These are phyloP conservation scores for Amaranthus palmeri DNA, from an alignment of 148 eudicot species.

Conservation along the genomic window DNA sequence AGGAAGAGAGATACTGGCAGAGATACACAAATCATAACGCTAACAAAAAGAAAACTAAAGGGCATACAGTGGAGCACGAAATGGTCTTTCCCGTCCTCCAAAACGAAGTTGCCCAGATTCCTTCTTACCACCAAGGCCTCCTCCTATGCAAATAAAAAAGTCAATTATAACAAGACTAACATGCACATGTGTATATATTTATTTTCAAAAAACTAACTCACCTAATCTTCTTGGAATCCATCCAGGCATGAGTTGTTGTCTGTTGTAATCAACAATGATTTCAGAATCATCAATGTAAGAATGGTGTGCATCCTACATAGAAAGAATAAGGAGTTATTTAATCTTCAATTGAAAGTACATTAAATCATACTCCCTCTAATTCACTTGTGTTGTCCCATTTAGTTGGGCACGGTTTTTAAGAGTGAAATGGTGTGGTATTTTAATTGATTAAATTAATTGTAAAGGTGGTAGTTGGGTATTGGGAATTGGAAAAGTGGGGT, in stretches of 20 bases:
- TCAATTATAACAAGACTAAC: not conserved
- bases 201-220: slow-evolving; percentile 23
- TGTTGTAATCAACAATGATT: slow-evolving; percentile 84
- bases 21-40: not conserved
- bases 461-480: too few relatives aligned
- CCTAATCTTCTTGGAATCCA: slow-evolving; percentile 99
- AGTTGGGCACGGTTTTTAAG: too few relatives aligned
- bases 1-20: not conserved
- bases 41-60: not conserved
- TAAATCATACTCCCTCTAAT: too few relatives aligned
- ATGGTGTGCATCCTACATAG: slow-evolving; percentile 83
- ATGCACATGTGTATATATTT: not conserved
- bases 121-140: slow-evolving; percentile 94
- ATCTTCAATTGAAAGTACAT: too few relatives aligned
- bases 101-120: slow-evolving; percentile 99
- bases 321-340: not conserved
- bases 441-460: too few relatives aligned
- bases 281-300: slow-evolving; percentile 81
- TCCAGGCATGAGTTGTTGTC: slow-evolving; percentile 94
- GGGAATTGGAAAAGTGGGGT: too few relatives aligned
- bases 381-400: too few relatives aligned
- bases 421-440: too few relatives aligned
- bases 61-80: slow-evolving; percentile 94
- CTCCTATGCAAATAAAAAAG: slow-evolving; percentile 44
- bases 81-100: slow-evolving; percentile 98